Conservation (phyloP, 2,329 filamentous ascomycete genomes). For the Arthrobotrys entomopaga region DNA sequence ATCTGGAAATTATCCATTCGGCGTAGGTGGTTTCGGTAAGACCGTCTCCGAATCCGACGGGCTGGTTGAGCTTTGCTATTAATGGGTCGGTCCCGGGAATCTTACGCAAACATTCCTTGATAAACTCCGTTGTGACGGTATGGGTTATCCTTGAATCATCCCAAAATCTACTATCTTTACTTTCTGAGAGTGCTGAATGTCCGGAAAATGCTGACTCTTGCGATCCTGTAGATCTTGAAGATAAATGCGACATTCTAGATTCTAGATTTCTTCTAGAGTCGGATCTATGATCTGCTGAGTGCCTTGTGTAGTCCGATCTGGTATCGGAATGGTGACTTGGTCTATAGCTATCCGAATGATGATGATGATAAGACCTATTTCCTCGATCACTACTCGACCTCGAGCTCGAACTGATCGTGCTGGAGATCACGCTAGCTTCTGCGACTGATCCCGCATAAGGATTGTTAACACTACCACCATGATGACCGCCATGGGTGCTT, state of each 20-base stretch:
- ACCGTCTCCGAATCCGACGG: constrained; percentile 74
- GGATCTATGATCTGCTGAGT: no score
- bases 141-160: constrained; percentile 36
- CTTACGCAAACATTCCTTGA: constrained; percentile 36
- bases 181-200: constrained; percentile 34
- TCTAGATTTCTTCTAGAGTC: constrained; percentile 21
- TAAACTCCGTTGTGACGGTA: constrained; percentile 47
- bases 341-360: constrained; percentile 11
- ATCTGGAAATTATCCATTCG: constrained; percentile 78
- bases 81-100: constrained; percentile 26
- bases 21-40: constrained; percentile 78
- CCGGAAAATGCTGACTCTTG: constrained; percentile 30
- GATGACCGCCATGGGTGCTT: constrained; percentile 9
- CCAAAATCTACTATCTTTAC: constrained; percentile 47
- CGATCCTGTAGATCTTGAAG: constrained; percentile 33
- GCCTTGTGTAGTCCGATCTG: constrained; percentile 2
- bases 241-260: constrained; percentile 42
- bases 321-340: constrained; percentile 41
- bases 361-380: not conserved
- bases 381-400: constrained; percentile 18
- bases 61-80: constrained; percentile 68
- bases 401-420: constrained; percentile 36
- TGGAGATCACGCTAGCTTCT: constrained; percentile 24
- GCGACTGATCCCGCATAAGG: constrained; percentile 31
- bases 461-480: constrained; percentile 11